Evolutionary conservation across 2,329 filamentous ascomycete species (phyloP).

Genomic region (Ceratocystis alfenasii): DNA sequence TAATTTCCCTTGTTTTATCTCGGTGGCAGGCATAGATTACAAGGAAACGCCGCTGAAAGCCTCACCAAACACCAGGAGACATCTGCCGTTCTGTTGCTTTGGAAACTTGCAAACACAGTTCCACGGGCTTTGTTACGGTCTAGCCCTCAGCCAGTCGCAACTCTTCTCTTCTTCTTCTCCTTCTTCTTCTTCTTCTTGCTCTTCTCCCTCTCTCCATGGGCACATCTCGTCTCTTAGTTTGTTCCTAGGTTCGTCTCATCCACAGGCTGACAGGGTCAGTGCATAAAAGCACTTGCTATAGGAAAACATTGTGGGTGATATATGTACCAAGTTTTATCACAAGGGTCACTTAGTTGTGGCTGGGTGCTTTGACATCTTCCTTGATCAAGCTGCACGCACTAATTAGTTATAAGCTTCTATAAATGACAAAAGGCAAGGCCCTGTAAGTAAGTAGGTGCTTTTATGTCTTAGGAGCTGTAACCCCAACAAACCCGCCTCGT

Average conservation of each 20-base stretch:
- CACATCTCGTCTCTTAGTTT: not conserved
- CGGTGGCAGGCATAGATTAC: not conserved
- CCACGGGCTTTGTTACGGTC: not conserved
- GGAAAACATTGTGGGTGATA: not conserved
- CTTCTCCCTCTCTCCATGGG: not conserved
- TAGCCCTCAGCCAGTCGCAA: not conserved
- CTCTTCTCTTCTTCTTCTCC: not conserved
- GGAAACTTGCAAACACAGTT: not conserved
- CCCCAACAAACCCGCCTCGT: not conserved
- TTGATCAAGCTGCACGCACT: constrained; percentile 1
- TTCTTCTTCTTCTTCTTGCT: not conserved
- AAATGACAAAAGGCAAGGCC: not conserved
- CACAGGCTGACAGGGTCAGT: not conserved
- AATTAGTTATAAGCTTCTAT: not conserved
- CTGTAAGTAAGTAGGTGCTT: not conserved
- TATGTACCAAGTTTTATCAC: constrained; percentile 1
- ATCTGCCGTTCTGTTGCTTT: not conserved
- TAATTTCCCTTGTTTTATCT: not conserved
- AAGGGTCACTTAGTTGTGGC: not conserved
- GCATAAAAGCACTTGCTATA: constrained; percentile 2
- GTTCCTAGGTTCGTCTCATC: constrained; percentile 8
- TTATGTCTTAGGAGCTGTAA: not conserved
- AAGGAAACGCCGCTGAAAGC: not conserved
- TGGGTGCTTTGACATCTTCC: not conserved
- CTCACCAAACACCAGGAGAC: not conserved